phyloP scores from a whole-genome alignment of 202 grass and related monocot species.

The Elaeis oleifera region DNA sequence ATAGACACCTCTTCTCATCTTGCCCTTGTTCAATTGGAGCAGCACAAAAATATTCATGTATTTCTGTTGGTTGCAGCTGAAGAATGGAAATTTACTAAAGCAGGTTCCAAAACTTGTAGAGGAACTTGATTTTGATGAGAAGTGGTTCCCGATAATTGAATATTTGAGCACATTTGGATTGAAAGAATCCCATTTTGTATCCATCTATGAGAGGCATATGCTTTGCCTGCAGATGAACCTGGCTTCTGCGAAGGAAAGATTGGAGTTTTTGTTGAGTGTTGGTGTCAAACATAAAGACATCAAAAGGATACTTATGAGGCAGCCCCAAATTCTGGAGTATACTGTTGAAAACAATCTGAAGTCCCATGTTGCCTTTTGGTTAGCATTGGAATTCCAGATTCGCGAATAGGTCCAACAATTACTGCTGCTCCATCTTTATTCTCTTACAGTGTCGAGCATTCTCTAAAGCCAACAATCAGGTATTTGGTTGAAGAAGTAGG shows the following conservation, averaged over 20 bases:
- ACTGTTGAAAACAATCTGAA: slow-evolving; percentile 68
- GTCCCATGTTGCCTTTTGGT: slow-evolving; percentile 75
- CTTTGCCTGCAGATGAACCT: slow-evolving; percentile 68
- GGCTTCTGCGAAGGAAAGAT: slow-evolving; percentile 72
- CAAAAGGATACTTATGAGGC: slow-evolving; percentile 77
- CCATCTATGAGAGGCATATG: slow-evolving; percentile 83
- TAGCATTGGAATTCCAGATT: slow-evolving; percentile 46
- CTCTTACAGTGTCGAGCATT: slow-evolving; percentile 82
- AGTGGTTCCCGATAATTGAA: slow-evolving; percentile 78
- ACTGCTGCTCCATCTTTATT: slow-evolving; percentile 73
- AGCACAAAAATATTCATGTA: neutral
- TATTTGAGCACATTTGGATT: slow-evolving; percentile 88
- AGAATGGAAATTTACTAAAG: slow-evolving; percentile 51
- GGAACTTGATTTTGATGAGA: slow-evolving; percentile 78
- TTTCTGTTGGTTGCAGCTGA: slow-evolving; percentile 36
- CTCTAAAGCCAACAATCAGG: slow-evolving; percentile 68
- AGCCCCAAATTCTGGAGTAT: slow-evolving; percentile 89
- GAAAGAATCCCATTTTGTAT: slow-evolving; percentile 75
- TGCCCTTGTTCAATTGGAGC: neutral
- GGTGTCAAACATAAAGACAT: slow-evolving; percentile 89
- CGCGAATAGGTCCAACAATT: slow-evolving; percentile 64
- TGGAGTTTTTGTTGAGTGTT: slow-evolving; percentile 59
- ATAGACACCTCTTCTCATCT: neutral
- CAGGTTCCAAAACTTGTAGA: slow-evolving; percentile 68
- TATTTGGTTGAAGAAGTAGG: slow-evolving; percentile 86